Evolutionary conservation across 768 basidiomycete species (phyloP).

Genomic region (Hysterangium stoloniferum): DNA sequence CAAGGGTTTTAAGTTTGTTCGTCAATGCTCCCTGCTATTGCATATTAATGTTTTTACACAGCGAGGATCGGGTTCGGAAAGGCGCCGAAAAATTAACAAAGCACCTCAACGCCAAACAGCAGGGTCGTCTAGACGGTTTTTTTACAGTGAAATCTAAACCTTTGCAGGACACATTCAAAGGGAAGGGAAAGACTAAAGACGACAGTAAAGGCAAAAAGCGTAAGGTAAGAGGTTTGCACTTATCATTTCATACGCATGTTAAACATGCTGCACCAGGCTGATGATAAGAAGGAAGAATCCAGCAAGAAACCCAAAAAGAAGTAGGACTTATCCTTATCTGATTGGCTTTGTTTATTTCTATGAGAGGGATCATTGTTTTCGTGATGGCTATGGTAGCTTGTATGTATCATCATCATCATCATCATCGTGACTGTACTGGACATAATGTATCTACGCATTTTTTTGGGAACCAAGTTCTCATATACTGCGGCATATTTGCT

Average conservation of each 20-base stretch:
- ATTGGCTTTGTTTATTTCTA: neutral
- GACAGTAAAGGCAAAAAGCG: constrained; percentile 31
- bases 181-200: constrained; percentile 19
- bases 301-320: constrained; percentile 39
- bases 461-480: too few relatives aligned
- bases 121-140: constrained; percentile 93
- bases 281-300: constrained; percentile 26
- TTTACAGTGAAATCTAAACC: constrained; percentile 67
- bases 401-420: neutral
- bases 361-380: neutral
- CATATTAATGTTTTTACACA: constrained; percentile 25
- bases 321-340: constrained; percentile 14
- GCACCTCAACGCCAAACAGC: constrained; percentile 83
- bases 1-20: constrained; percentile 87
- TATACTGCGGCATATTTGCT: too few relatives aligned
- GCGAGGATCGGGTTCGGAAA: constrained; percentile 94
- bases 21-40: constrained; percentile 5
- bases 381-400: neutral
- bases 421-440: too few relatives aligned
- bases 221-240: constrained; percentile 35
- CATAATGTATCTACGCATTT: too few relatives aligned
- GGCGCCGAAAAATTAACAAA: constrained; percentile 91
- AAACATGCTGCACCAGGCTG: constrained; percentile 17
- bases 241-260: neutral
- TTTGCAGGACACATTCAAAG: constrained; percentile 38